A percentile compares a stretch with the other conserved stretches of the same genome.
Evolutionary conservation across 306 rosid genomes (phyloP).

Genomic region (Fragaria ananassa): DNA sequence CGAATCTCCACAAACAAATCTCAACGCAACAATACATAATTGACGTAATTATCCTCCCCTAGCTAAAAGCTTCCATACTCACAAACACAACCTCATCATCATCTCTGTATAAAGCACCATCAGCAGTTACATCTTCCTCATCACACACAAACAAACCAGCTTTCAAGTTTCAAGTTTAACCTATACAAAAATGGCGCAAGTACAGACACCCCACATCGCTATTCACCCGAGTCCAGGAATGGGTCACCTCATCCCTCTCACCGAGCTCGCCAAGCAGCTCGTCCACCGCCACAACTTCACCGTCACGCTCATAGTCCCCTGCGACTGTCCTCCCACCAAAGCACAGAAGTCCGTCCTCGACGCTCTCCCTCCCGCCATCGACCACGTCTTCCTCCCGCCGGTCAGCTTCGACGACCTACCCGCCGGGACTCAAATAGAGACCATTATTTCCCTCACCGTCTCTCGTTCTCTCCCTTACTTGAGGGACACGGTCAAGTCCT

Average conservation of each 20-base stretch:
- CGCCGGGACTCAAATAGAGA: constrained; percentile 28
- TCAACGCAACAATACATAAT: not conserved
- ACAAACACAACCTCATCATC: not conserved
- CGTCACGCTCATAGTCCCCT: constrained; percentile 54
- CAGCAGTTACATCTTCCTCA: not conserved
- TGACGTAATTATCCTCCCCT: not conserved
- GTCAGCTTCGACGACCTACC: constrained; percentile 41
- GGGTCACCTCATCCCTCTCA: constrained; percentile 84
- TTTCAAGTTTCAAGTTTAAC: not conserved
- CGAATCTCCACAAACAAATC: not conserved
- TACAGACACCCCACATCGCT: constrained; percentile 34
- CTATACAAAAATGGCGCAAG: constrained; percentile 30
- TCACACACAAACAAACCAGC: not conserved
- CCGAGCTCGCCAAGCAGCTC: constrained; percentile 59
- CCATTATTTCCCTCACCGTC: constrained; percentile 39
- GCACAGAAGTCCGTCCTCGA: constrained; percentile 48
- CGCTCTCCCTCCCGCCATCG: constrained; percentile 30
- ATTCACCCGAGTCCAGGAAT: constrained; percentile 69
- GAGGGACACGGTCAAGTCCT: not conserved
- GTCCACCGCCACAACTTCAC: constrained; percentile 30
- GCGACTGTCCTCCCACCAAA: constrained; percentile 46
- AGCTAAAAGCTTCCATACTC: not conserved
- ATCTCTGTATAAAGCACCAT: not conserved
- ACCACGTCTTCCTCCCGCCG: constrained; percentile 36
- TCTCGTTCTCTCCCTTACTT: constrained; percentile 33